These are phyloP conservation scores for Colletotrichum tropicale DNA, from an alignment of 2,329 filamentous ascomycete genomes.

Conservation along the genomic window DNA sequence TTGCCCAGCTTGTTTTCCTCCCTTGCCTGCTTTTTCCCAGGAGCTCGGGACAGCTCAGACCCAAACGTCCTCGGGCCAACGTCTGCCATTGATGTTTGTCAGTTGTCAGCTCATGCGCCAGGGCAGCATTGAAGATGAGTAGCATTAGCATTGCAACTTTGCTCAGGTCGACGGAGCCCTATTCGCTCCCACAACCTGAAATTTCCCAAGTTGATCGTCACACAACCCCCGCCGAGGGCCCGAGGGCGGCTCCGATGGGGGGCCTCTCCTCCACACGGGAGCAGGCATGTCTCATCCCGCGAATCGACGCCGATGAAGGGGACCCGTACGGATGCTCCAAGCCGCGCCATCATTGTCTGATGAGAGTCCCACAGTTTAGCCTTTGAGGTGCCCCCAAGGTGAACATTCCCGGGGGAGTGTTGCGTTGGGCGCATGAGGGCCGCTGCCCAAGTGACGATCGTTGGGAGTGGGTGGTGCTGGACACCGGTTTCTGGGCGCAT, in stretches of 20 bases:
- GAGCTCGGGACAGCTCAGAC: neutral
- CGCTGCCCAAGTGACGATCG: neutral
- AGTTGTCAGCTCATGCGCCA: neutral
- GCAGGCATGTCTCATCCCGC: neutral
- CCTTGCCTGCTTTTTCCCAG: neutral
- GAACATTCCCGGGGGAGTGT: neutral
- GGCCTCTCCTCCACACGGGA: neutral
- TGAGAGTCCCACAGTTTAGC: neutral
- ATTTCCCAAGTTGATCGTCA: neutral
- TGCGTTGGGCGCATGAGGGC: neutral
- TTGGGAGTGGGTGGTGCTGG: neutral
- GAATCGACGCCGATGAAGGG: neutral
- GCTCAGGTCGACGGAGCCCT: neutral
- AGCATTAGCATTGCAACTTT: neutral
- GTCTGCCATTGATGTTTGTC: neutral
- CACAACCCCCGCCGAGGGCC: neutral
- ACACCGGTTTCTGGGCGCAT: neutral
- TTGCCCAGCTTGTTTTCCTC: neutral
- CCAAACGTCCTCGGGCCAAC: neutral
- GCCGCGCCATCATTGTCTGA: neutral
- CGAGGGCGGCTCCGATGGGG: neutral
- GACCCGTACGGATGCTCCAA: neutral
- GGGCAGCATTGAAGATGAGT: neutral
- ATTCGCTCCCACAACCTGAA: neutral
- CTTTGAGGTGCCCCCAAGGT: neutral